Conservation (phyloP, 768 basidiomycete genomes). For the Podaxis carcinomalis region DNA sequence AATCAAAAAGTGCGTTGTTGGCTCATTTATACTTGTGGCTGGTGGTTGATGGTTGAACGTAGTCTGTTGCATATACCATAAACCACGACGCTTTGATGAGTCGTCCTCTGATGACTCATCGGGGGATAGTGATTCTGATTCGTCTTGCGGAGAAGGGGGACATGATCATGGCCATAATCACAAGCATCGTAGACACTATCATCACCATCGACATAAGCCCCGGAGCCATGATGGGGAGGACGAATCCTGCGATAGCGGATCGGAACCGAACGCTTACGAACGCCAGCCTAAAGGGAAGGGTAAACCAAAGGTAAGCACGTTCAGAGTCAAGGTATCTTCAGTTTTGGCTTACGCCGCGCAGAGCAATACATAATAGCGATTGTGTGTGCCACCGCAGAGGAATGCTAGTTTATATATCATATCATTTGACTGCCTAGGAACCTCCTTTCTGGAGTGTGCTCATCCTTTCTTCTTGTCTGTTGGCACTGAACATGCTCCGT, state of each 20-base stretch:
- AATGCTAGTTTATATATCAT: not conserved
- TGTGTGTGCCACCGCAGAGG: not conserved
- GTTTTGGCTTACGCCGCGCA: not conserved
- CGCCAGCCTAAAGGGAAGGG: slow-evolving; percentile 32
- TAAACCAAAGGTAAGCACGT: slow-evolving; percentile 25
- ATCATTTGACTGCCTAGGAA: not conserved
- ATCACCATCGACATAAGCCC: slow-evolving; percentile 11
- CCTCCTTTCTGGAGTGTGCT: too few relatives aligned
- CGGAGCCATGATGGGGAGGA: not conserved
- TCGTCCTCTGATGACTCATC: slow-evolving; percentile 61
- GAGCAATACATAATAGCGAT: not conserved
- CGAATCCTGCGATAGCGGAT: slow-evolving; percentile 13
- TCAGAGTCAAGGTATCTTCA: not conserved
- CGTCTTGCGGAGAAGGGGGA: slow-evolving; percentile 20
- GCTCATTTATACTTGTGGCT: not conserved
- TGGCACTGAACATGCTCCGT: too few relatives aligned
- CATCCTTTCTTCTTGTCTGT: too few relatives aligned
- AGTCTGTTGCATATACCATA: slow-evolving; percentile 98
- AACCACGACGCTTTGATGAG: slow-evolving; percentile 75
- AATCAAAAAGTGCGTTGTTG: slow-evolving; percentile 77
- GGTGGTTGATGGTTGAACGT: not conserved
- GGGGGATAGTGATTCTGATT: slow-evolving; percentile 47
- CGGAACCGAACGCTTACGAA: slow-evolving; percentile 50
- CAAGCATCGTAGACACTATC: not conserved
- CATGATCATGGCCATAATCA: slow-evolving; percentile 12